Evolutionary conservation across 805 yeast genomes (phyloP).

Genomic region (Blastobotrys mokoenaii): DNA sequence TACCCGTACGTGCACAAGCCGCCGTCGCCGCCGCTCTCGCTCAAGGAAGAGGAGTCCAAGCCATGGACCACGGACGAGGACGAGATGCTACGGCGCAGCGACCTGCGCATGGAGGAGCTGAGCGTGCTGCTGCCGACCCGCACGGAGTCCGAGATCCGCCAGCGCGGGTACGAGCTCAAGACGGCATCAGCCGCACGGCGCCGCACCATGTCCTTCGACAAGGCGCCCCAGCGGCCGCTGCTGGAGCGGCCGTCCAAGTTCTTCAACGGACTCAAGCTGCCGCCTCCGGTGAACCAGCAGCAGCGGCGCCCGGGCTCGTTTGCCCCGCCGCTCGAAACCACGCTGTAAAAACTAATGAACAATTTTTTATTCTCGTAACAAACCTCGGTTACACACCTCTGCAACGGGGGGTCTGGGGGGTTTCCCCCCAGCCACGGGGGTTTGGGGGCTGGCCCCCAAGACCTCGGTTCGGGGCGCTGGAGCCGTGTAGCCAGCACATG

Average conservation of each 20-base stretch:
- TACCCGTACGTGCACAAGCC: neutral
- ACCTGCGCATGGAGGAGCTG: slow-evolving; percentile 63
- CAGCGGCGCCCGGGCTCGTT: neutral
- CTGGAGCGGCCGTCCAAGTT: slow-evolving; percentile 1
- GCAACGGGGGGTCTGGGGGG: too few relatives aligned
- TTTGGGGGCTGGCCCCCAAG: too few relatives aligned
- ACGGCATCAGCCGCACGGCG: neutral
- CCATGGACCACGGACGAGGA: slow-evolving; percentile 61
- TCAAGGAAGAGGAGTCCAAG: slow-evolving; percentile 2
- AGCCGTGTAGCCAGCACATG: too few relatives aligned
- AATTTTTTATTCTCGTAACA: neutral
- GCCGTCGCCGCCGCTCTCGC: slow-evolving; percentile 9
- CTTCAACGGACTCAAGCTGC: slow-evolving; percentile 15
- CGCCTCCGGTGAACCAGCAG: slow-evolving; percentile 12
- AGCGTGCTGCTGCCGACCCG: slow-evolving; percentile 64
- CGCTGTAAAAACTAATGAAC: neutral
- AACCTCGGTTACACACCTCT: too few relatives aligned
- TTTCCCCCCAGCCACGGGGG: too few relatives aligned
- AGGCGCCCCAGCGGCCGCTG: neutral
- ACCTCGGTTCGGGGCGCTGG: too few relatives aligned
- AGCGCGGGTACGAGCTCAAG: slow-evolving; percentile 9
- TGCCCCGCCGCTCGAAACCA: slow-evolving; percentile 3
- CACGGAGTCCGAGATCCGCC: slow-evolving; percentile 58
- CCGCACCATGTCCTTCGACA: neutral
- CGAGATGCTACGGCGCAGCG: slow-evolving; percentile 46